A percentile compares a stretch with the other conserved stretches of the same genome.
These are phyloP conservation scores for Maudiozyma humilis DNA, from an alignment of 1,139 yeast species.

Conservation along the genomic window DNA sequence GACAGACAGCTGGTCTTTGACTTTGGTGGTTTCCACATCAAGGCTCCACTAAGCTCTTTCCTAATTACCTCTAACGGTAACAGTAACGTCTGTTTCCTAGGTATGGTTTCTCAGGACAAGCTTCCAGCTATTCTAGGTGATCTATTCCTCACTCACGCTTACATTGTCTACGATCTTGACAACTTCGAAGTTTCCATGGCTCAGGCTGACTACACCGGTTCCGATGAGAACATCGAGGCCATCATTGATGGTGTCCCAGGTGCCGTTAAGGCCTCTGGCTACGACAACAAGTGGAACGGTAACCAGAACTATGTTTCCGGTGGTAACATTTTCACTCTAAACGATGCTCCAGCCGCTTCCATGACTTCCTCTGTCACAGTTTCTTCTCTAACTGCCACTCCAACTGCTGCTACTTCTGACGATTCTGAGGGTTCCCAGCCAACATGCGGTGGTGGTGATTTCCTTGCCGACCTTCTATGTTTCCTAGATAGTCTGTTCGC, in stretches of 20 bases:
- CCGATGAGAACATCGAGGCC: slow-evolving; percentile 38
- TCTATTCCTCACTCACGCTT: slow-evolving; percentile 61
- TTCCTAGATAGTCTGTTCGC: neutral
- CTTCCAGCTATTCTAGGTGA: slow-evolving; percentile 51
- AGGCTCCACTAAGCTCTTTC: slow-evolving; percentile 40
- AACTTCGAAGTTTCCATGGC: slow-evolving; percentile 59
- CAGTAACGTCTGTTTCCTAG: slow-evolving; percentile 31
- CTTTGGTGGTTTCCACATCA: slow-evolving; percentile 45
- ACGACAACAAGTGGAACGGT: slow-evolving; percentile 33
- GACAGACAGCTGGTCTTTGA: slow-evolving; percentile 34
- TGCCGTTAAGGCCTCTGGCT: slow-evolving; percentile 37
- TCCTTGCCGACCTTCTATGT: slow-evolving; percentile 1
- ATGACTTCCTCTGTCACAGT: slow-evolving; percentile 31
- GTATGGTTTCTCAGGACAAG: slow-evolving; percentile 29
- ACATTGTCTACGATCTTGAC: slow-evolving; percentile 70
- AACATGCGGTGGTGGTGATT: neutral
- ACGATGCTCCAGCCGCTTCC: neutral
- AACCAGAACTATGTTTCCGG: slow-evolving; percentile 12
- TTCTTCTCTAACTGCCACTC: neutral
- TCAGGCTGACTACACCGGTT: slow-evolving; percentile 38
- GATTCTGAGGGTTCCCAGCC: neutral
- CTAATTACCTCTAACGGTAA: slow-evolving; percentile 15
- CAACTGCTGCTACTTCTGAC: neutral
- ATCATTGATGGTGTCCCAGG: slow-evolving; percentile 39
- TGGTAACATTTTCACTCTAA: slow-evolving; percentile 31